Evolutionary conservation across 176 grass and related monocot species (phyloP).

Genomic region (Secale cereale): DNA sequence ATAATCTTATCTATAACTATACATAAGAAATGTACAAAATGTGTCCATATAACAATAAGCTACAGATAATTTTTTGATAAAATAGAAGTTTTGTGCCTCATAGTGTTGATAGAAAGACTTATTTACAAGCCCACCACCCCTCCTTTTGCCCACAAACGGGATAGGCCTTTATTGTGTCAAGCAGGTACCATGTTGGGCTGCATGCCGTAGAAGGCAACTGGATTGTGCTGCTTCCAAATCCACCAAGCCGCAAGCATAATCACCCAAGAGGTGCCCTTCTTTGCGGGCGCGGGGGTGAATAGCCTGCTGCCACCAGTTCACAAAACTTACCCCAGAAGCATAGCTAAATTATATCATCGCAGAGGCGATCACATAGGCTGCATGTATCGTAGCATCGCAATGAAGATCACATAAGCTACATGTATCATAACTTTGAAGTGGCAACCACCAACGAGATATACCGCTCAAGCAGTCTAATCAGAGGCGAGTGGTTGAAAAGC

Average conservation of each 20-base stretch:
- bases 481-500: neutral
- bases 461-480: neutral
- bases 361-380: neutral
- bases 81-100: neutral
- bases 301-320: neutral
- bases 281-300: neutral
- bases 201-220: neutral
- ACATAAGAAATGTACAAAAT: neutral
- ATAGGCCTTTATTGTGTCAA: neutral
- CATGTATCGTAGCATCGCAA: neutral
- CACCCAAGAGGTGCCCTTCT: neutral
- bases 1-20: neutral
- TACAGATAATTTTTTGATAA: neutral
- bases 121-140: neutral
- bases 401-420: neutral
- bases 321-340: neutral
- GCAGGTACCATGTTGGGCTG: neutral
- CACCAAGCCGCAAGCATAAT: neutral
- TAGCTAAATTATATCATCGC: neutral
- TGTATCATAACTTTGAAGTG: neutral
- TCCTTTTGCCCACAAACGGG: neutral
- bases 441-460: neutral
- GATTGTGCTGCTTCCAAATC: neutral
- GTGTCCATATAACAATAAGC: neutral
- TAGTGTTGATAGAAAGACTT: neutral